Evolutionary conservation across 805 yeast species (phyloP).

Genomic region (Hanseniaspora singularis): DNA sequence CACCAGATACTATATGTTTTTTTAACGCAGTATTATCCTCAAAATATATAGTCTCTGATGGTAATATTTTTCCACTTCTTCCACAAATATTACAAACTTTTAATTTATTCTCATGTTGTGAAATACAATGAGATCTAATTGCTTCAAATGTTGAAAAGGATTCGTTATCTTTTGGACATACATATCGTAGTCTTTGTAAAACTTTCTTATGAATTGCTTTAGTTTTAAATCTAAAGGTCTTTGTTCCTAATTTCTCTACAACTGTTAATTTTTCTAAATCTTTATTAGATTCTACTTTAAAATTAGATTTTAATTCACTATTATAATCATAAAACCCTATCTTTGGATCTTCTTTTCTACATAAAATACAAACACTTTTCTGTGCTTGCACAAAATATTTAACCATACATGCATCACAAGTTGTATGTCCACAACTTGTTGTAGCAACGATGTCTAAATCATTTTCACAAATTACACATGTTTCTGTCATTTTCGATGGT

Average conservation of each 20-base stretch:
- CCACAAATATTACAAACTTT: conserved; percentile 67
- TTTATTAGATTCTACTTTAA: no score
- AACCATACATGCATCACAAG: conserved; percentile 73
- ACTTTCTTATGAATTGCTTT: conserved; percentile 38
- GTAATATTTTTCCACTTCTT: conserved; percentile 62
- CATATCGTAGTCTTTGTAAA: conserved; percentile 38
- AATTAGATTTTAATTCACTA: no score
- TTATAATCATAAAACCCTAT: conserved; percentile 16
- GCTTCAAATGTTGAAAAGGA: conserved; percentile 41
- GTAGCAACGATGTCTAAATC: conserved; percentile 50
- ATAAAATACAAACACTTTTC: conserved; percentile 65
- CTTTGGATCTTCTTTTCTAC: conserved; percentile 37
- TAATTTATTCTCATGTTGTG: conserved; percentile 41
- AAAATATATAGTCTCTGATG: conserved; percentile 47
- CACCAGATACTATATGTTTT: conserved; percentile 64
- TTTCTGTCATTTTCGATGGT: not conserved
- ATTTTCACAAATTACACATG: conserved; percentile 80
- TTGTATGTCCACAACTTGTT: conserved; percentile 72
- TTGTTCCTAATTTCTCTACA: not conserved
- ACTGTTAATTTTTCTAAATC: not conserved
- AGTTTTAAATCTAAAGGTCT: conserved; percentile 50
- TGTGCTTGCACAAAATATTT: conserved; percentile 71
- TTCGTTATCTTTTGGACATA: conserved; percentile 42
- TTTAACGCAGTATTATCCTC: conserved; percentile 52
- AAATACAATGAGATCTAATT: conserved; percentile 52